Conservation (phyloP, 2,329 filamentous ascomycete genomes). For the Botrytis galanthina region DNA sequence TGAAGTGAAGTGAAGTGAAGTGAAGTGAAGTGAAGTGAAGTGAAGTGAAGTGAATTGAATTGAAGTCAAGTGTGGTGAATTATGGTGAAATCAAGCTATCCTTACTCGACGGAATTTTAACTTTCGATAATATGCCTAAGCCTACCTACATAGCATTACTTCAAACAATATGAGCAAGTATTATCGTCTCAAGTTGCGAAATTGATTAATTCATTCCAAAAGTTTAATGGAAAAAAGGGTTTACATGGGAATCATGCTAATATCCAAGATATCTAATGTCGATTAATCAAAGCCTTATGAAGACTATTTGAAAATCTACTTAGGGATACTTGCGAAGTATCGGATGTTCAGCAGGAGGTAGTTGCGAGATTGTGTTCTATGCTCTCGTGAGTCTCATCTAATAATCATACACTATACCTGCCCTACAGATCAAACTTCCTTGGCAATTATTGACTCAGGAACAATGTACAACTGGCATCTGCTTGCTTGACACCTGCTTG, state of each 20-base stretch:
- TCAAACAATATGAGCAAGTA: not conserved
- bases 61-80: not conserved
- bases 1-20: not conserved
- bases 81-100: not conserved
- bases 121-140: not conserved
- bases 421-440: not conserved
- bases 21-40: not conserved
- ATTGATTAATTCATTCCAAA: not conserved
- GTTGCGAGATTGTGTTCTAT: not conserved
- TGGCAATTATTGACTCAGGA: not conserved
- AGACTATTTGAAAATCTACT: not conserved
- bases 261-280: not conserved
- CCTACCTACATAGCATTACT: not conserved
- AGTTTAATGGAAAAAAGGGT: not conserved
- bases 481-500: not conserved
- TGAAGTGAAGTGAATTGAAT: not conserved
- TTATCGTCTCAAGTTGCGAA: not conserved
- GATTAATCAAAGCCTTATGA: not conserved
- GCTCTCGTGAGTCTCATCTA: not conserved
- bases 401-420: not conserved
- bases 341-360: not conserved
- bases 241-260: not conserved
- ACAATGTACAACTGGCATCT: not conserved
- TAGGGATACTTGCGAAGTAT: not conserved
- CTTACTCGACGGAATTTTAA: not conserved